Percentiles rank a stretch among this genome's conserved stretches.
These are phyloP conservation scores for Digitaria exilis DNA, from an alignment of 202 grass and related monocot genomes.

Conservation along the genomic window DNA sequence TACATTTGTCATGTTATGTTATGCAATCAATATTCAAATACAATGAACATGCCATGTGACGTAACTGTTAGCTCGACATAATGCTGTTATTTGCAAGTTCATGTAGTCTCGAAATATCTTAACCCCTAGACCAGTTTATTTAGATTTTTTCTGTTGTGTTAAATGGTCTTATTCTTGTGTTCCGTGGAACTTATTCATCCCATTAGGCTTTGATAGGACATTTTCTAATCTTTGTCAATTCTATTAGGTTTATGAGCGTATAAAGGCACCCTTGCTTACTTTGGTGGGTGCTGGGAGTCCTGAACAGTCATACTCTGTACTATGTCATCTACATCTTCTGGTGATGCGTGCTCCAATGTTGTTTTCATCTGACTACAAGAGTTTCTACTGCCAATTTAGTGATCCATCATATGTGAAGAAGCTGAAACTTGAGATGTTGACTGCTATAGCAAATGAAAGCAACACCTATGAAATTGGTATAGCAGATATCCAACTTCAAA, in stretches of 20 bases:
- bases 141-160: conserved; percentile 20
- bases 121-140: not conserved
- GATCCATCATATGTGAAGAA: conserved; percentile 99
- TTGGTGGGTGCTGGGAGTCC: conserved; percentile 95
- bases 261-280: conserved; percentile 99
- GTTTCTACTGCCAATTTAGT: conserved; percentile 99
- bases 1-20: conserved; percentile 4
- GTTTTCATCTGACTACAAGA: conserved; percentile 98
- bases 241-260: conserved; percentile 91
- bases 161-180: not conserved
- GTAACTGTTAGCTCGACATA: not conserved
- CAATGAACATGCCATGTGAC: conserved; percentile 23
- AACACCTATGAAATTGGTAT: conserved; percentile 99
- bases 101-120: conserved; percentile 3
- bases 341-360: conserved; percentile 98
- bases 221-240: conserved; percentile 17
- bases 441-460: conserved; percentile 99
- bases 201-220: not conserved
- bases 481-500: conserved; percentile 29
- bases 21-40: conserved; percentile 17
- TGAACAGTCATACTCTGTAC: conserved; percentile 97
- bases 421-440: conserved; percentile 99
- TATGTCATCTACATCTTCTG: conserved; percentile 96
- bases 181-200: conserved; percentile 3
- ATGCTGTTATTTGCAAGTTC: conserved; percentile 26